phyloP scores from a whole-genome alignment of 768 basidiomycete species.

The Lentinus tigrinus region DNA sequence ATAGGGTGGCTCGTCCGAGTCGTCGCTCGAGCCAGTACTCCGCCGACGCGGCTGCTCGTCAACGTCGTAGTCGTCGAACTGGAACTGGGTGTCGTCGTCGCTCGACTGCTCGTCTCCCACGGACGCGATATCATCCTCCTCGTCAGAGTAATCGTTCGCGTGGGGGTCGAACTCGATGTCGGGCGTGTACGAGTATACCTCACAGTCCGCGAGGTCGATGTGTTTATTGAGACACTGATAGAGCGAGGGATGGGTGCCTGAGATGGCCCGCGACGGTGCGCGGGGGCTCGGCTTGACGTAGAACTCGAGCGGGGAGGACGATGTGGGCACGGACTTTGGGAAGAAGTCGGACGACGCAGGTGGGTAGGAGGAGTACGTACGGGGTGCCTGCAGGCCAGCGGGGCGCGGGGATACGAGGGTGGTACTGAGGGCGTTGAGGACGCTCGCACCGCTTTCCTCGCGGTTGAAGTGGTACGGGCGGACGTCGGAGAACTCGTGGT shows the following conservation, averaged over 20 bases:
- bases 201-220: constrained; percentile 88
- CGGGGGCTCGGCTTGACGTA: constrained; percentile 56
- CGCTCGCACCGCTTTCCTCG: constrained; percentile 69
- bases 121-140: constrained; percentile 72
- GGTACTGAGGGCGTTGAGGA: constrained; percentile 82
- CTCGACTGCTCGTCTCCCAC: constrained; percentile 63
- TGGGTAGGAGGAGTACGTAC: constrained; percentile 86
- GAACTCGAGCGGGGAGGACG: constrained; percentile 64
- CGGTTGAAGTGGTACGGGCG: constrained; percentile 87
- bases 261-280: constrained; percentile 68
- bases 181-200: constrained; percentile 92
- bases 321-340: constrained; percentile 71
- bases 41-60: constrained; percentile 44
- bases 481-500: constrained; percentile 95
- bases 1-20: constrained; percentile 25
- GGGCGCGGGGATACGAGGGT: constrained; percentile 76
- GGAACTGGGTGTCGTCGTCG: constrained; percentile 65
- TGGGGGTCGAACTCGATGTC: constrained; percentile 95
- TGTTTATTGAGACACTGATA: constrained; percentile 88
- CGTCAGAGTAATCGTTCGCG: constrained; percentile 75
- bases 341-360: constrained; percentile 71
- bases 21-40: constrained; percentile 29
- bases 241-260: constrained; percentile 85
- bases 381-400: constrained; percentile 63
- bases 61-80: constrained; percentile 79